Evolutionary conservation across 345 rosid genomes (phyloP).

Genomic region (Eucalyptus lansdowneana): DNA sequence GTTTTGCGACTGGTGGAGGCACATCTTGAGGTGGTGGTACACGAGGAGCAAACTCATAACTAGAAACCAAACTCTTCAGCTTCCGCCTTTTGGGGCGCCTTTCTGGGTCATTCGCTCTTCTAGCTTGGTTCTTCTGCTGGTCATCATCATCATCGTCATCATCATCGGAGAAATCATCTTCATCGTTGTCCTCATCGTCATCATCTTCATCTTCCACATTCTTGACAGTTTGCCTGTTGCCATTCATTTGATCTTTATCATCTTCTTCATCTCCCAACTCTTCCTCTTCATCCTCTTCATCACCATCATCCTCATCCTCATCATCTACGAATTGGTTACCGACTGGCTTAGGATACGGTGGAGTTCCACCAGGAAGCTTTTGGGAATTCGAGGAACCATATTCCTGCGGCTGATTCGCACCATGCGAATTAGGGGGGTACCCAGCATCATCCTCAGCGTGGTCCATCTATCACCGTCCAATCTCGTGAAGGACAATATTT

Average conservation of each 20-base stretch:
- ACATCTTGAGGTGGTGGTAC: conserved; percentile 16
- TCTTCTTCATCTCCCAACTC: conserved; percentile 29
- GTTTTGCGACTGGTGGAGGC: conserved; percentile 11
- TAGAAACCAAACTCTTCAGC: conserved; percentile 52
- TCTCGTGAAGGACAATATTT: not conserved
- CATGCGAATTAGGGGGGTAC: conserved; percentile 47
- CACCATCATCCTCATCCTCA: conserved; percentile 26
- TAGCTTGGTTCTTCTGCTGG: conserved; percentile 5
- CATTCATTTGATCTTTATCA: conserved; percentile 16
- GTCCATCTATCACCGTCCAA: conserved; percentile 31
- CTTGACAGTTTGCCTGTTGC: conserved; percentile 13
- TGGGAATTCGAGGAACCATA: conserved; percentile 37
- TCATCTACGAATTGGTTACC: conserved; percentile 15
- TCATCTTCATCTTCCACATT: conserved; percentile 17
- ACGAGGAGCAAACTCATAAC: conserved; percentile 84
- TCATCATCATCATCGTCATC: conserved; percentile 22
- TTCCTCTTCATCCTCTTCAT: conserved; percentile 12
- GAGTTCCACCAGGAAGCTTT: conserved; percentile 38
- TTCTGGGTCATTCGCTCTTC: conserved; percentile 10
- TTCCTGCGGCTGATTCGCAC: conserved; percentile 19
- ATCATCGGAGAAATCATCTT: conserved; percentile 26
- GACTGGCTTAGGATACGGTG: conserved; percentile 14
- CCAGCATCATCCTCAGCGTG: conserved; percentile 64
- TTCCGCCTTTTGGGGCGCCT: conserved; percentile 69
- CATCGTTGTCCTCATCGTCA: conserved; percentile 25